Percentiles rank a stretch among this genome's conserved stretches.
Conservation (phyloP, 2,329 filamentous ascomycete species). For the Aphanocladium album region DNA sequence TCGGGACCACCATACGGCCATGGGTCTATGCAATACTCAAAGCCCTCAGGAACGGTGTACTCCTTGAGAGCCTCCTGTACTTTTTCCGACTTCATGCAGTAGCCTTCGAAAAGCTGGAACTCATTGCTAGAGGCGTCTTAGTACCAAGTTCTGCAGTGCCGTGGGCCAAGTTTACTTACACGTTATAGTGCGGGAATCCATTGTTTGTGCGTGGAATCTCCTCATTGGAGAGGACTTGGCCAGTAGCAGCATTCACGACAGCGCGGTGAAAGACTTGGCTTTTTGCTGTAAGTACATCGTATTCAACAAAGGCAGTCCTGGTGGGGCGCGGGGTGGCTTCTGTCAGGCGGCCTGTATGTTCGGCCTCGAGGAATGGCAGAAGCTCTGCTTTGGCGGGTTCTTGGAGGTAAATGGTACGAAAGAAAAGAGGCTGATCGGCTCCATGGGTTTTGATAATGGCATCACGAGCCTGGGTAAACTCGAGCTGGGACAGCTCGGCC, state of each 20-base stretch:
- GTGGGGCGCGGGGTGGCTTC: conserved; percentile 38
- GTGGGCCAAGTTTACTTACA: conserved; percentile 17
- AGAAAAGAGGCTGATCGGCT: conserved; percentile 24
- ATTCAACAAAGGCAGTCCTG: conserved; percentile 42
- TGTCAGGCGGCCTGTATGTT: conserved; percentile 47
- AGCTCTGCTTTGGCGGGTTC: conserved; percentile 58
- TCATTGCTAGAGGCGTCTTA: conserved; percentile 27
- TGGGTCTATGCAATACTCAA: conserved; percentile 42
- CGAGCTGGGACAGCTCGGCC: conserved; percentile 43
- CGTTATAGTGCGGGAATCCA: conserved; percentile 34
- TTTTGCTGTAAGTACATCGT: conserved; percentile 34
- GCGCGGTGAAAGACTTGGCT: conserved; percentile 31
- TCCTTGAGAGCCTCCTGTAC: conserved; percentile 44
- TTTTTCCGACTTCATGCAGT: conserved; percentile 37
- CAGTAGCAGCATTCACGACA: conserved; percentile 33
- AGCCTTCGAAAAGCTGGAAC: conserved; percentile 35
- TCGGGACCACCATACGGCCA: conserved; percentile 62
- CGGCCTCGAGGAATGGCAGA: conserved; percentile 56
- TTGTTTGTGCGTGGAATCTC: conserved; percentile 19
- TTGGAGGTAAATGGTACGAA: conserved; percentile 58
- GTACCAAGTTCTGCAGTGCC: background rate
- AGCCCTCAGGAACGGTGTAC: conserved; percentile 41
- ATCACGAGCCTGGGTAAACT: conserved; percentile 45
- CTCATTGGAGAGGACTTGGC: conserved; percentile 24
- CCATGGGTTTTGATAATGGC: conserved; percentile 32